These are phyloP conservation scores for Blastocystis sp. DNA, from an alignment of 352 stramenopile species.

Conservation along the genomic window DNA sequence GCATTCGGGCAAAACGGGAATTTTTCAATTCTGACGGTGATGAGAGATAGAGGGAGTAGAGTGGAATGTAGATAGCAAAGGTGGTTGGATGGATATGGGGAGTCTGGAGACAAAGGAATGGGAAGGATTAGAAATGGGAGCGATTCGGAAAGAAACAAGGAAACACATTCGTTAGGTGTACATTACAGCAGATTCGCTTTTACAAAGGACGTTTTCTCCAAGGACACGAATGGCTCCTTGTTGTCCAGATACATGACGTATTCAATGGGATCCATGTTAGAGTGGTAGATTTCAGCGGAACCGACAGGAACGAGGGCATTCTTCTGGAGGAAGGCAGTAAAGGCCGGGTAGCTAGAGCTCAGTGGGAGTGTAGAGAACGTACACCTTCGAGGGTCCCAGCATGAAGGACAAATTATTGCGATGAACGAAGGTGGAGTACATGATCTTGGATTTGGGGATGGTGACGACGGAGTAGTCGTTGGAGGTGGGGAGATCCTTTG, in stretches of 20 bases:
- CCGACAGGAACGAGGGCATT: not conserved
- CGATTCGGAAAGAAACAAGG: slow-evolving; percentile 39
- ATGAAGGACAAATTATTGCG: slow-evolving; percentile 3
- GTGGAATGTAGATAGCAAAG: too few relatives aligned
- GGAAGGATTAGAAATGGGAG: too few relatives aligned
- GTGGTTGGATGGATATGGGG: too few relatives aligned
- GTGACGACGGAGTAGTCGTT: slow-evolving; percentile 16
- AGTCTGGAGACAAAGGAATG: too few relatives aligned
- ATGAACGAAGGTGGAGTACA: not conserved
- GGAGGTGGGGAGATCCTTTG: not conserved
- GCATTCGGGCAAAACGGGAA: not conserved
- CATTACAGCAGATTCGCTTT: slow-evolving; percentile 1
- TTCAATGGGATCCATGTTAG: not conserved
- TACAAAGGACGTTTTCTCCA: slow-evolving; percentile 13
- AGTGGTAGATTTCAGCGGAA: slow-evolving; percentile 20
- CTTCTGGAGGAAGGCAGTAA: not conserved
- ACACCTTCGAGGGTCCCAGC: slow-evolving; percentile 28
- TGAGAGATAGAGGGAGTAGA: not conserved
- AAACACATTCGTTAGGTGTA: too few relatives aligned
- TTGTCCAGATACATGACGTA: slow-evolving; percentile 49
- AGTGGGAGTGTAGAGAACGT: not conserved
- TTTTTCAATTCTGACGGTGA: not conserved
- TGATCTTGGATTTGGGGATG: not conserved
- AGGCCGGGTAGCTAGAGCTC: not conserved
- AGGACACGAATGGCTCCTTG: not conserved